These are phyloP conservation scores for Myriosclerotinia curreyana DNA, from an alignment of 2,329 filamentous ascomycete species.

Conservation along the genomic window DNA sequence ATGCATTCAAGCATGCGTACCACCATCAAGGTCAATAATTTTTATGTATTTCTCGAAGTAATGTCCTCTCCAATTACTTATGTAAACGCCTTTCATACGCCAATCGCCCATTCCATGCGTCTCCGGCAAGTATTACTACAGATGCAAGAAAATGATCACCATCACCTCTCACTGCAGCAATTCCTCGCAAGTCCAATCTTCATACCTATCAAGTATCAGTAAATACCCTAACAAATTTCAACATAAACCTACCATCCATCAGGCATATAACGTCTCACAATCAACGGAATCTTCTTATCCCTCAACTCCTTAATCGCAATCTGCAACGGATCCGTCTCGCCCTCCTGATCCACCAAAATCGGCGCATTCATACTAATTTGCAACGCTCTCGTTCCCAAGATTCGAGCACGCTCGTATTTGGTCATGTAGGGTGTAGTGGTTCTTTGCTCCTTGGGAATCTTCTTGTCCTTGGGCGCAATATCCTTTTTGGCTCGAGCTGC, in stretches of 20 bases:
- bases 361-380: constrained; percentile 99
- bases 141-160: constrained; percentile 15
- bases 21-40: background rate
- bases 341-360: constrained; percentile 92
- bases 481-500: constrained; percentile 55
- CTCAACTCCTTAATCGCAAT: constrained; percentile 96
- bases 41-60: constrained; percentile 4
- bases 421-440: constrained; percentile 98
- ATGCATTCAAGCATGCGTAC: background rate
- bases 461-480: constrained; percentile 71
- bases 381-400: constrained; percentile 86
- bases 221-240: background rate
- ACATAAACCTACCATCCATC: constrained; percentile 78
- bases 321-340: constrained; percentile 94
- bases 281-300: constrained; percentile 97
- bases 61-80: constrained; percentile 7
- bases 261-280: constrained; percentile 91
- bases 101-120: constrained; percentile 34
- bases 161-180: constrained; percentile 51
- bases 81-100: constrained; percentile 34
- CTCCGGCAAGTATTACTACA: constrained; percentile 14
- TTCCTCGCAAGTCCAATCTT: constrained; percentile 99
- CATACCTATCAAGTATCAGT: constrained; percentile 54
- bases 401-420: constrained; percentile 94
- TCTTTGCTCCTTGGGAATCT: constrained; percentile 82